phyloP scores from a whole-genome alignment of 371 early-diverging fungal species.

The Globomyces sp. region DNA sequence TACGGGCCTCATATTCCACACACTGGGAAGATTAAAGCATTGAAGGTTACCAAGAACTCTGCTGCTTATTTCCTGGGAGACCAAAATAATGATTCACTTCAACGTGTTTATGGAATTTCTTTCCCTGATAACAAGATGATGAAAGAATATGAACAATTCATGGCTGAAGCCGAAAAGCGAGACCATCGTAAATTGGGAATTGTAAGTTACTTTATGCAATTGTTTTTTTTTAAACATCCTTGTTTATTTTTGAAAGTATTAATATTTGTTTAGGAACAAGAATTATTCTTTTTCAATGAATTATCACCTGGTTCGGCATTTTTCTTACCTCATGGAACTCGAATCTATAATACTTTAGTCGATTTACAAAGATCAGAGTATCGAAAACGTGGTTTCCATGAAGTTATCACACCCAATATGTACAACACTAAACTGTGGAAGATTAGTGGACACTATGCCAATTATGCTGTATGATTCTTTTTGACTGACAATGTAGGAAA shows the following conservation, averaged over 20 bases:
- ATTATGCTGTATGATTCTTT: constrained; percentile 75
- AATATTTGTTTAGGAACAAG: constrained; percentile 54
- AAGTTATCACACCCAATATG: constrained; percentile 96
- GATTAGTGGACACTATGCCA: constrained; percentile 92
- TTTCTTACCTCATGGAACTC: constrained; percentile 97
- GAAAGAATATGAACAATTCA: constrained; percentile 90
- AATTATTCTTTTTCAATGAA: constrained; percentile 98
- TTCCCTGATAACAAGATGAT: constrained; percentile 98
- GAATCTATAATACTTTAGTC: constrained; percentile 93
- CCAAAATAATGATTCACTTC: constrained; percentile 94
- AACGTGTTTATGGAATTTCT: constrained; percentile 98
- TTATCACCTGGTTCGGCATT: constrained; percentile 96
- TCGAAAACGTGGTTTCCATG: constrained; percentile 84
- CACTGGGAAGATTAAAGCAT: constrained; percentile 94
- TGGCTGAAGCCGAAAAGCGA: constrained; percentile 96
- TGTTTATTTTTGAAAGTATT: neutral
- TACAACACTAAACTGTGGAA: constrained; percentile 96
- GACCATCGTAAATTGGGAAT: constrained; percentile 98
- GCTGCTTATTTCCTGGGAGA: constrained; percentile 99
- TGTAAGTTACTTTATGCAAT: constrained; percentile 22
- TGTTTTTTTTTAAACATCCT: constrained; percentile 12
- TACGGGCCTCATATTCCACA: constrained; percentile 97
- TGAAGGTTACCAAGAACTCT: constrained; percentile 95
- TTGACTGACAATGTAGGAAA: constrained; percentile 56
- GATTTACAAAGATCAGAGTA: constrained; percentile 76